These are phyloP conservation scores for Uronychia setigera DNA, from an alignment of 73 alveolate genomes.

Conservation along the genomic window DNA sequence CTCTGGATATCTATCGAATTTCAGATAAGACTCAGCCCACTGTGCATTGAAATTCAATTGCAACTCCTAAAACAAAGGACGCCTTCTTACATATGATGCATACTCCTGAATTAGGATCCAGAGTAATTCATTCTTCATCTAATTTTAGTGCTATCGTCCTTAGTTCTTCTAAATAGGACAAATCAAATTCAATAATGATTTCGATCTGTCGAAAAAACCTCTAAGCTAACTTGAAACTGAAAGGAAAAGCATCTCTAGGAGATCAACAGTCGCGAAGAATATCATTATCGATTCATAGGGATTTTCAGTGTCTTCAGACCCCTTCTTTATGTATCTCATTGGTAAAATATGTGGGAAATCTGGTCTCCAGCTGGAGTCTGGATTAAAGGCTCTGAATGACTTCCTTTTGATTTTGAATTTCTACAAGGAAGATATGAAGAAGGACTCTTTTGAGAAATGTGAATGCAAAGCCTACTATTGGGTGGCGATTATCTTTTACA, in stretches of 20 bases:
- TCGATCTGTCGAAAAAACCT: too few species aligned
- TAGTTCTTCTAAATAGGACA: neutral
- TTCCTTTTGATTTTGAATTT: constrained; percentile 7
- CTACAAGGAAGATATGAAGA: constrained; percentile 18
- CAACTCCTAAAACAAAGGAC: too few species aligned
- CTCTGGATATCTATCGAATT: too few species aligned
- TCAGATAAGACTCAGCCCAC: too few species aligned
- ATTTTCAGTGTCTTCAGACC: neutral
- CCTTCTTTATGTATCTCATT: constrained; percentile 7
- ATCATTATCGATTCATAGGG: neutral
- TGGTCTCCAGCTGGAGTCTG: constrained; percentile 20
- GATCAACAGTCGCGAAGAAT: neutral
- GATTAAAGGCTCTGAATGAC: constrained; percentile 14
- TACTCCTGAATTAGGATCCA: too few species aligned
- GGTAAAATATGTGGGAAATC: constrained; percentile 17
- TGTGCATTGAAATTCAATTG: too few species aligned
- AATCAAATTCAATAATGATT: neutral
- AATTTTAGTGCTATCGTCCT: neutral
- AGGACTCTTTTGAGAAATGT: neutral
- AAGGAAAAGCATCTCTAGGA: neutral
- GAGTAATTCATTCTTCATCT: too few species aligned
- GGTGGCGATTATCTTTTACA: constrained; percentile 24
- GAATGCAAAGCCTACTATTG: constrained; percentile 23
- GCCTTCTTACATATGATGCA: too few species aligned
- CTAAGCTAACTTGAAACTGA: neutral